Percentiles rank a stretch among this genome's conserved stretches.
Evolutionary conservation across 2,329 filamentous ascomycete species (phyloP).

Genomic region (Saccharata proteae): DNA sequence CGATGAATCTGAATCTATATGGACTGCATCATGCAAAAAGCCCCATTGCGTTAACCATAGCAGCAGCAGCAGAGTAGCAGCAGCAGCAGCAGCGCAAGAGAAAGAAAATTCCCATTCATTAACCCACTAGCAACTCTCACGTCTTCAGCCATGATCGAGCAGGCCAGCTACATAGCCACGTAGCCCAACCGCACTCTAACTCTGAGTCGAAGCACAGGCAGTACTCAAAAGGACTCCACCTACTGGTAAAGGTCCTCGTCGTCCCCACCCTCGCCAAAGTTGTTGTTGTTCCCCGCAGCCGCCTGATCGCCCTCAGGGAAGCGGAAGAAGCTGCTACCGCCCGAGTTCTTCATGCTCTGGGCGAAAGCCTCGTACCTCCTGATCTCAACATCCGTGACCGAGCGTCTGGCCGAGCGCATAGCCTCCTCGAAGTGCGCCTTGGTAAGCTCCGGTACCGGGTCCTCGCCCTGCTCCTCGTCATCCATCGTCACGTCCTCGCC

Average conservation of each 20-base stretch:
- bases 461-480: constrained; percentile 65
- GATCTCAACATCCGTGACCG: constrained; percentile 93
- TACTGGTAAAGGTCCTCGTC: constrained; percentile 98
- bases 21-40: too few species aligned
- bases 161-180: too few species aligned
- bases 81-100: too few species aligned
- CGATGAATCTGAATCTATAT: too few species aligned
- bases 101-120: too few species aligned
- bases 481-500: constrained; percentile 68
- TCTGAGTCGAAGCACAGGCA: too few species aligned
- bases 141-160: too few species aligned
- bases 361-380: constrained; percentile 96
- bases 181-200: constrained; percentile 7
- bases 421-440: constrained; percentile 98
- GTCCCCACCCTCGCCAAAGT: constrained; percentile 75
- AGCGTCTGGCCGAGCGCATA: constrained; percentile 87
- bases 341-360: constrained; percentile 97
- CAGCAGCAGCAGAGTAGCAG: too few species aligned
- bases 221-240: too few species aligned
- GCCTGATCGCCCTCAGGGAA: constrained; percentile 55
- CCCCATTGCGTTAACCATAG: too few species aligned
- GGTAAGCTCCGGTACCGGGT: constrained; percentile 90
- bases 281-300: constrained; percentile 32
- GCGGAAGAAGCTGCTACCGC: constrained; percentile 94
- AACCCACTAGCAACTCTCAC: too few species aligned